phyloP scores from a whole-genome alignment of 768 basidiomycete genomes.

The Xerocomus brunneocitrinus region DNA sequence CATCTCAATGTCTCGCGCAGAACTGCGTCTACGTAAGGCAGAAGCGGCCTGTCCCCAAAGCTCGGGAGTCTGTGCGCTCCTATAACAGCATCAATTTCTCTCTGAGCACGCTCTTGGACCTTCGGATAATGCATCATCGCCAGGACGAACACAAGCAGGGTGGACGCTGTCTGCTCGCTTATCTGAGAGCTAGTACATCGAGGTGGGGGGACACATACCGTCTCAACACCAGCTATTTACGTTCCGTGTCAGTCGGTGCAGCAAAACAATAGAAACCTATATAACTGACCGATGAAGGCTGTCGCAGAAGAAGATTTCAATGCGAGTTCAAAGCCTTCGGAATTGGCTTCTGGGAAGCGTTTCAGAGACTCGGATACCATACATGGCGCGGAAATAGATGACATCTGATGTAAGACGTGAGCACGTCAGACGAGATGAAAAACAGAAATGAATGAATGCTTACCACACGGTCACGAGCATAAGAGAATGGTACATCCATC shows the following conservation, averaged over 20 bases:
- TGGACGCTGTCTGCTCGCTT: slow-evolving; percentile 28
- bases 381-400: slow-evolving; percentile 22
- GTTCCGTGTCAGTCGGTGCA: slow-evolving; percentile 2
- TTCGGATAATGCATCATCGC: slow-evolving; percentile 35
- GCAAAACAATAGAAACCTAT: background rate
- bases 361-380: slow-evolving; percentile 30
- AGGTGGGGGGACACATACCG: slow-evolving; percentile 13
- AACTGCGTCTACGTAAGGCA: slow-evolving; percentile 32
- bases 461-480: slow-evolving; percentile 27
- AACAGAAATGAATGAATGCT: background rate
- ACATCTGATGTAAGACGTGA: slow-evolving; percentile 6
- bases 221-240: slow-evolving; percentile 27
- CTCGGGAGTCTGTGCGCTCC: slow-evolving; percentile 27
- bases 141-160: slow-evolving; percentile 28
- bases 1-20: slow-evolving; percentile 34
- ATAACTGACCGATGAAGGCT: slow-evolving; percentile 28
- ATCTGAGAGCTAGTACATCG: slow-evolving; percentile 1
- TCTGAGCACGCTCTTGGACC: slow-evolving; percentile 31
- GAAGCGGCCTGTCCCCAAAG: slow-evolving; percentile 23
- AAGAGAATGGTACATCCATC: slow-evolving; percentile 27
- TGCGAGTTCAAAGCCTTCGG: slow-evolving; percentile 24
- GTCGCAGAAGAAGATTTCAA: slow-evolving; percentile 31
- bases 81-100: slow-evolving; percentile 31
- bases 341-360: slow-evolving; percentile 12
- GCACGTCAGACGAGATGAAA: background rate